Base-by-base conservation (phyloP, 2,329 filamentous ascomycete species). In the Pseudogymnoascus pannorum region DNA sequence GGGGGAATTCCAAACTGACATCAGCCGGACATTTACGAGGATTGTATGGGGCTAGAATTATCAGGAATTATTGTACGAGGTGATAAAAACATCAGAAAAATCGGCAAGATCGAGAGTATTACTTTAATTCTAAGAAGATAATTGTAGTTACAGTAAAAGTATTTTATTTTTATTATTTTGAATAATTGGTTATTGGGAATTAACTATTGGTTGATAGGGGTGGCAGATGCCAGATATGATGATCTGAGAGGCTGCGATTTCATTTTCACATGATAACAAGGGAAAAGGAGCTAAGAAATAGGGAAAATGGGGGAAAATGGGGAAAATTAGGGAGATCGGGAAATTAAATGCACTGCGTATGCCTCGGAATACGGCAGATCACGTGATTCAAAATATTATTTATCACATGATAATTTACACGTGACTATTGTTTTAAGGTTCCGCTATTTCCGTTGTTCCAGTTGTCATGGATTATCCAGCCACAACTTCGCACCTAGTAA, bases 381-480 rank as follows among this genome's bases (percentile, higher is more conserved):
- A 36, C 12, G 11, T 36, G 33, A 36, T 29, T 4, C n/a, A n/a
- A n/a, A n/a, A n/a, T n/a, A n/a, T n/a, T n/a, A n/a, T n/a, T n/a
- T n/a, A n/a, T n/a, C n/a, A n/a, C n/a, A n/a, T n/a, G n/a, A n/a
- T n/a, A n/a, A n/a, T n/a, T n/a, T n/a, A n/a, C n/a, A n/a, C n/a
- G n/a, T n/a, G n/a, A n/a, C n/a, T n/a, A n/a, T n/a, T n/a, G n/a
- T 31, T 54, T 54, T 54, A 54, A 54, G 26, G 48, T 54, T 54
- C 24, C 31, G 18, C 48, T 3, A 7, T 54, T 54, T 31, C n/a
- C 16, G 14, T 12, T 4, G 22, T 48, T 48, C 42, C 42, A n/a
- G n/a, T 2, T 29, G 42, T 48, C 16, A 5, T 51, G 44, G 26
- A 31, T 9, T 31, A 54, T 31, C 8, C 48, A 54, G 5, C 48